These are phyloP conservation scores for Colletotrichum higginsianum DNA, from an alignment of 2,329 filamentous ascomycete genomes.

Conservation along the genomic window DNA sequence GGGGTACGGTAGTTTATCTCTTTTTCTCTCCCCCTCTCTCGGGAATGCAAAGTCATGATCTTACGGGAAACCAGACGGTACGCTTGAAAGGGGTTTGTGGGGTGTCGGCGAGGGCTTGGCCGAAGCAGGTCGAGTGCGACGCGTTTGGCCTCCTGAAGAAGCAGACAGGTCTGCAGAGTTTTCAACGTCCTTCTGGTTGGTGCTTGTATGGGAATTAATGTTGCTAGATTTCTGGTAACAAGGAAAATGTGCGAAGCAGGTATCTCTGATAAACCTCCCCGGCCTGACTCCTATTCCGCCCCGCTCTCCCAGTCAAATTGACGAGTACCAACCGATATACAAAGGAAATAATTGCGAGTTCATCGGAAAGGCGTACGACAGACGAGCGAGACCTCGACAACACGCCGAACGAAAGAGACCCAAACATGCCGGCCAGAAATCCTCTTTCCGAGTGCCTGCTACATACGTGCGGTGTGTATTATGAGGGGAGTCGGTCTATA, in stretches of 20 bases:
- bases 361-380: background rate
- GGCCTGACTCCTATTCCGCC: conserved; percentile 14
- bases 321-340: background rate
- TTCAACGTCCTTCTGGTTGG: background rate
- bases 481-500: conserved; percentile 20
- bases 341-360: background rate
- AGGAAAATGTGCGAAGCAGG: conserved; percentile 19
- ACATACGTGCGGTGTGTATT: conserved; percentile 21
- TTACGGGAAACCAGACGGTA: conserved; percentile 24
- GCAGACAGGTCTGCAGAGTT: background rate
- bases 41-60: conserved; percentile 39
- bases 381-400: conserved; percentile 10
- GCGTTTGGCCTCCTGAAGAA: background rate
- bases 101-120: background rate
- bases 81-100: background rate
- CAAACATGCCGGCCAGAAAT: conserved; percentile 13
- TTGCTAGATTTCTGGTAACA: background rate
- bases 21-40: conserved; percentile 30
- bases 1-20: conserved; percentile 38
- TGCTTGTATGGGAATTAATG: background rate
- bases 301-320: background rate
- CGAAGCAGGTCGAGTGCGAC: background rate
- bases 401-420: conserved; percentile 23
- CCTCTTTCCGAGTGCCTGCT: background rate
- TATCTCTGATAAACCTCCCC: conserved; percentile 16